Evolutionary conservation across 202 grass and related monocot genomes (phyloP).

Genomic region (Brachypodium distachyon): DNA sequence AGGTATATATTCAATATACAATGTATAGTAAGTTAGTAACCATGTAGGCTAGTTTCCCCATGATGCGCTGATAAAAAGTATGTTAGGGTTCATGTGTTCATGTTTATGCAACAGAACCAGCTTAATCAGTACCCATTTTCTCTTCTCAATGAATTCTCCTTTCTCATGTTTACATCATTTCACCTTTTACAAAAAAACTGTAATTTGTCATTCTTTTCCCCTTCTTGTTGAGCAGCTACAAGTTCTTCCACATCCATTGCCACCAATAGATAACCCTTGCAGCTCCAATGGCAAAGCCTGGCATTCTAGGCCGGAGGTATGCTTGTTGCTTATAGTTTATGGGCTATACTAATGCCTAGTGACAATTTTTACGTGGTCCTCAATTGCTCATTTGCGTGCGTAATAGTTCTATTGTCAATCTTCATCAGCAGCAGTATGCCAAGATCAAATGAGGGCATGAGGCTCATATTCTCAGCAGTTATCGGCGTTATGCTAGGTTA

Average conservation of each 20-base stretch:
- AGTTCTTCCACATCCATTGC: not conserved
- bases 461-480: constrained; percentile 66
- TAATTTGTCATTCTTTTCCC: not conserved
- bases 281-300: not conserved
- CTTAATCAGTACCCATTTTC: not conserved
- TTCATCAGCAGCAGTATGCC: constrained; percentile 33
- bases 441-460: constrained; percentile 66
- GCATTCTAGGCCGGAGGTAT: constrained; percentile 13
- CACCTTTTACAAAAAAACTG: not conserved
- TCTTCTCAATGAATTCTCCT: not conserved
- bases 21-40: not conserved
- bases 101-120: not conserved
- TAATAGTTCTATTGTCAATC: not conserved
- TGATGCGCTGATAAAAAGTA: not conserved
- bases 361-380: not conserved
- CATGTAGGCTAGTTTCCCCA: not conserved
- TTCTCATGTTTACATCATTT: not conserved
- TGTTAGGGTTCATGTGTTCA: not conserved
- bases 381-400: not conserved
- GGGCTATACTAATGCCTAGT: not conserved
- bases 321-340: not conserved
- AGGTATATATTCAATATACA: not conserved
- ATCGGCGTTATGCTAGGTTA: constrained; percentile 77
- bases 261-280: not conserved
- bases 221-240: not conserved